Conservation (phyloP, 768 basidiomycete genomes). For the Sarcodon sp. region DNA sequence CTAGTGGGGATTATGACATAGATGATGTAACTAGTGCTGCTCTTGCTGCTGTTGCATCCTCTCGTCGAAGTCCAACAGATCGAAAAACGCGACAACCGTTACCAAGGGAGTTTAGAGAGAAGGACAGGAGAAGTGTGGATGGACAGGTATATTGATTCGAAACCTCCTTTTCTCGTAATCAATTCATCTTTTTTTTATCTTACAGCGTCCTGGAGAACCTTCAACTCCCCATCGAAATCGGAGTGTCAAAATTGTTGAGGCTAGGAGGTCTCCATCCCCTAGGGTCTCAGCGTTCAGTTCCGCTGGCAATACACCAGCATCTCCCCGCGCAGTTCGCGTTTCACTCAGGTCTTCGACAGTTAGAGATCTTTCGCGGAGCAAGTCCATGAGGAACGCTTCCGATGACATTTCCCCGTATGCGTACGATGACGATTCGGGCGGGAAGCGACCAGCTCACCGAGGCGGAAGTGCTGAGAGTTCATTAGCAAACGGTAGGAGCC, state of each 20-base stretch:
- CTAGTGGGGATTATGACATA: constrained; percentile 11
- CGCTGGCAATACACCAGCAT: constrained; percentile 7
- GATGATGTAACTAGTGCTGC: constrained; percentile 41
- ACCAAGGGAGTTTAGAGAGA: constrained; percentile 34
- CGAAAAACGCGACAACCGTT: constrained; percentile 33
- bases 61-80: constrained; percentile 35
- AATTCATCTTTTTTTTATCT: too few species aligned
- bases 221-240: constrained; percentile 12
- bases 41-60: constrained; percentile 45
- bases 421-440: constrained; percentile 11
- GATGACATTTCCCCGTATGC: constrained; percentile 26
- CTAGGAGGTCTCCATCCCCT: constrained; percentile 2
- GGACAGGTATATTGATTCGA: constrained; percentile 23
- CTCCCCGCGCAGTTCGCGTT: constrained; percentile 16
- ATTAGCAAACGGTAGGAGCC: constrained; percentile 35
- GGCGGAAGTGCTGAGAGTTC: constrained; percentile 65
- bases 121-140: constrained; percentile 23
- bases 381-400: constrained; percentile 16
- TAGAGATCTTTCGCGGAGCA: constrained; percentile 32
- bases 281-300: neutral
- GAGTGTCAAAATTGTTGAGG: neutral
- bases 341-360: constrained; percentile 29
- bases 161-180: too few species aligned
- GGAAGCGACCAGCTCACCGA: constrained; percentile 42
- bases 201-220: constrained; percentile 9